Percentiles rank a stretch among this genome's conserved stretches.
Evolutionary conservation across 2,329 filamentous ascomycete species (phyloP).

Genomic region (Niveomyces coronatus): DNA sequence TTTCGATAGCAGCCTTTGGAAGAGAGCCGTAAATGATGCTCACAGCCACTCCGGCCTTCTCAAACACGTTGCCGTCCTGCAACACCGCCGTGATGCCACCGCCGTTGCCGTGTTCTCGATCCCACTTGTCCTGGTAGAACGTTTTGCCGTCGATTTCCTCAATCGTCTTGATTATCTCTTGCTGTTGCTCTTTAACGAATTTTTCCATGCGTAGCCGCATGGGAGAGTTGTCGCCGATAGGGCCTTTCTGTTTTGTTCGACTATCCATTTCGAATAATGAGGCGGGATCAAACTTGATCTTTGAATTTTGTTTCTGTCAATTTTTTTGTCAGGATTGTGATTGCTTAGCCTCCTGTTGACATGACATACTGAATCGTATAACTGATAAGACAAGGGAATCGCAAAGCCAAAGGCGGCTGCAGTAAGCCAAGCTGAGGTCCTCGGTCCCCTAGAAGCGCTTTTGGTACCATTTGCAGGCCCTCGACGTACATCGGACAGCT

Average conservation of each 20-base stretch:
- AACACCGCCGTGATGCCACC: conserved; percentile 91
- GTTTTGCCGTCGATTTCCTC: conserved; percentile 73
- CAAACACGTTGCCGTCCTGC: conserved; percentile 93
- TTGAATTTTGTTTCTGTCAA: no score
- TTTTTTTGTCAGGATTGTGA: no score
- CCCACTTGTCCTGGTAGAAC: conserved; percentile 82
- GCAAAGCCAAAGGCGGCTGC: conserved; percentile 39
- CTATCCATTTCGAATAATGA: conserved; percentile 79
- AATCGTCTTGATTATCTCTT: conserved; percentile 73
- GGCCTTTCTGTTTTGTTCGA: conserved; percentile 61
- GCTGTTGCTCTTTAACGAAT: conserved; percentile 88
- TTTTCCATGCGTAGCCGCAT: conserved; percentile 98
- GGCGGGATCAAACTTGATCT: conserved; percentile 49
- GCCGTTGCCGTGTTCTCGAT: conserved; percentile 77
- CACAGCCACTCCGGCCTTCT: conserved; percentile 94
- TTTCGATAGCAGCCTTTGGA: conserved; percentile 75
- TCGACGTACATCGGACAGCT: conserved; percentile 18
- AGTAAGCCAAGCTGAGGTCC: conserved; percentile 20
- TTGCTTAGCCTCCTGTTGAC: no score
- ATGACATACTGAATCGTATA: conserved; percentile 20
- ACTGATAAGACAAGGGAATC: conserved; percentile 45
- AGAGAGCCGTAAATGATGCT: conserved; percentile 90
- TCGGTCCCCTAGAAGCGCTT: conserved; percentile 14
- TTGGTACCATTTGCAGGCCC: conserved; percentile 17
- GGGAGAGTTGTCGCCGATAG: conserved; percentile 64